Percentiles rank a stretch among this genome's conserved stretches.
These are phyloP conservation scores for Aeschynomene evenia DNA, from an alignment of 306 rosid genomes.

Conservation along the genomic window DNA sequence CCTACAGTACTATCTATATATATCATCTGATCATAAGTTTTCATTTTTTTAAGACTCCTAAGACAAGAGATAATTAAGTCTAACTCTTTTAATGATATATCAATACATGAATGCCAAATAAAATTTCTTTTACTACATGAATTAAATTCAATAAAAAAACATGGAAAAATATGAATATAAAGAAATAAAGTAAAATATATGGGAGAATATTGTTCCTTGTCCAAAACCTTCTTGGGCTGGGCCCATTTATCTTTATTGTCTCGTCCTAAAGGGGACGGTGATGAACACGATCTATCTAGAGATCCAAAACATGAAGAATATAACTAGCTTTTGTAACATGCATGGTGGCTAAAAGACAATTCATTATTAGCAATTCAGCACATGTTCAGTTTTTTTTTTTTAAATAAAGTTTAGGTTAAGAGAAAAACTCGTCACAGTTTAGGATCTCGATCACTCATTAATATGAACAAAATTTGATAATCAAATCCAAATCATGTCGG, in stretches of 20 bases:
- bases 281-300: neutral
- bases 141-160: neutral
- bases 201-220: neutral
- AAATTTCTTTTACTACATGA: too few species aligned
- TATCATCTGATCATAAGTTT: too few species aligned
- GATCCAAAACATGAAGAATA: neutral
- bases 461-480: too few species aligned
- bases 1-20: too few species aligned
- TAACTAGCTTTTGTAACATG: neutral
- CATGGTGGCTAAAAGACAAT: neutral
- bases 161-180: neutral
- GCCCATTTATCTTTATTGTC: neutral
- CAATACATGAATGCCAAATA: too few species aligned
- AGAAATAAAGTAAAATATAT: neutral
- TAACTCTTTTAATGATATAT: too few species aligned
- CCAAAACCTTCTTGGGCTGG: neutral
- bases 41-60: too few species aligned
- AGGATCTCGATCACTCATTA: too few species aligned
- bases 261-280: neutral
- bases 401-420: too few species aligned
- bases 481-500: too few species aligned
- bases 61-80: too few species aligned
- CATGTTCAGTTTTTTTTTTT: neutral
- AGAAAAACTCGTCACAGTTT: too few species aligned
- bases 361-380: neutral